Evolutionary conservation across 805 yeast species (phyloP), one percentile per base, ranked within the genome.

Genomic region (Lachancea sp.): DNA sequence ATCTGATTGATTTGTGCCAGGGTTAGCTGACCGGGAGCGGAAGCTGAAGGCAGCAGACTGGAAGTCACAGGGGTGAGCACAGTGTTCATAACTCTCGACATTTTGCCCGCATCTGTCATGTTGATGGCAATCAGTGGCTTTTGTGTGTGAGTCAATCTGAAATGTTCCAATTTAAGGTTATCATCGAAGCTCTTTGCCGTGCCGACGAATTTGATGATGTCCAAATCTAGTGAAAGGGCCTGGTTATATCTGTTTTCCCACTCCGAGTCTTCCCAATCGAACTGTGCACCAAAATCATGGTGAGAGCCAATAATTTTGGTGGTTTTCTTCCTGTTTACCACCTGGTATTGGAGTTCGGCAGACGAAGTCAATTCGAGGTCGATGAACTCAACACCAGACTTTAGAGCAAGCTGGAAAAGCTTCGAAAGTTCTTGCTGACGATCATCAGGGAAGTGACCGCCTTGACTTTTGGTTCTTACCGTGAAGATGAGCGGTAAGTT

Each of bases 31-130:
- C 95, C 95, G 3, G 89, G 87, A 0, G 93, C 90, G 29, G 91
- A 78, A n/a, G 81, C 72, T 44, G 71, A 68, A 10, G 89, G 86
- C 41, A 87, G 66, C n/a, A 66, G 56, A 13, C 70, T 73, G 54
- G 86, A 90, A 1, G 95, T 85, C 8, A 89, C 84, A 32, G 98
- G 97, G 0, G 97, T 90, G 53, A 90, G 69, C 2, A 83, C 45
- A 2, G 75, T 67, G 66, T 91, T 91, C 54, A 85, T 68, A 4
- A 87, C 86, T 50, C 95, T 75, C 1, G 95, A 84, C 47, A 89
- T 67, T 59, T 80, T 85, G 19, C 98, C 98, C 11, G 60, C 50
- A 33, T 70, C 75, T 8, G 93, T 83, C 85, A 83, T 80, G 62
- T 91, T 91, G 57, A 86, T 81, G 5, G 93, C 90, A 65, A 90